These are phyloP conservation scores for Colletotrichum ledebouriae DNA, from an alignment of 2,329 filamentous ascomycete genomes.

Conservation along the genomic window DNA sequence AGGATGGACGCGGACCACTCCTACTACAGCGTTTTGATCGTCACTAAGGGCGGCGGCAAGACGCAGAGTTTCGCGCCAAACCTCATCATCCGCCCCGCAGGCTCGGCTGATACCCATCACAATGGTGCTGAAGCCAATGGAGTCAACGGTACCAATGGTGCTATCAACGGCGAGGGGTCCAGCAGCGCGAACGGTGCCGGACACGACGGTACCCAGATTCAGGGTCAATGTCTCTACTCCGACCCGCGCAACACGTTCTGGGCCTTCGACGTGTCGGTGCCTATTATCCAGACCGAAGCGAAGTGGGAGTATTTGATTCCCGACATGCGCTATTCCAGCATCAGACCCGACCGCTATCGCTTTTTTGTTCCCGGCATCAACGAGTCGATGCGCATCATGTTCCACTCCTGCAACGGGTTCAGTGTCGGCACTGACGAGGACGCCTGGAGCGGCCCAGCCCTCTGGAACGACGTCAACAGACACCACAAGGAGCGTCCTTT, in stretches of 20 bases:
- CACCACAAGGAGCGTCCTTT: conserved; percentile 85
- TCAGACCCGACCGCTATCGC: conserved; percentile 70
- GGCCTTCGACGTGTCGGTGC: conserved; percentile 86
- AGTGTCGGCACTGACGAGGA: conserved; percentile 88
- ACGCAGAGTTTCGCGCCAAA: conserved; percentile 70
- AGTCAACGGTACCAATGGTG: conserved; percentile 47
- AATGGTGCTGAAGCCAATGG: conserved; percentile 47
- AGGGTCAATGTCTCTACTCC: conserved; percentile 73
- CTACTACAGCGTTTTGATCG: conserved; percentile 88
- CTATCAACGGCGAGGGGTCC: conserved; percentile 49
- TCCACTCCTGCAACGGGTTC: conserved; percentile 98
- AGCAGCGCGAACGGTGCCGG: conserved; percentile 46
- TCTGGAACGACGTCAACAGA: conserved; percentile 95
- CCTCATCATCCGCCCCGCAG: conserved; percentile 65
- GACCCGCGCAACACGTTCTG: conserved; percentile 85
- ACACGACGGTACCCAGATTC: conserved; percentile 52
- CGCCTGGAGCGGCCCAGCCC: conserved; percentile 87
- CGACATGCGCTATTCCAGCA: conserved; percentile 71
- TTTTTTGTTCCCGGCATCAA: conserved; percentile 89
- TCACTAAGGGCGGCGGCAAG: conserved; percentile 79
- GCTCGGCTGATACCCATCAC: conserved; percentile 46
- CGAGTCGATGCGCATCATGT: conserved; percentile 98
- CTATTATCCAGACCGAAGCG: conserved; percentile 77
- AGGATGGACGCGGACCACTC: conserved; percentile 78
- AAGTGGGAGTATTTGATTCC: conserved; percentile 84